These are phyloP conservation scores for Hanseniaspora lachancei DNA, from an alignment of 805 yeast species.

Conservation along the genomic window DNA sequence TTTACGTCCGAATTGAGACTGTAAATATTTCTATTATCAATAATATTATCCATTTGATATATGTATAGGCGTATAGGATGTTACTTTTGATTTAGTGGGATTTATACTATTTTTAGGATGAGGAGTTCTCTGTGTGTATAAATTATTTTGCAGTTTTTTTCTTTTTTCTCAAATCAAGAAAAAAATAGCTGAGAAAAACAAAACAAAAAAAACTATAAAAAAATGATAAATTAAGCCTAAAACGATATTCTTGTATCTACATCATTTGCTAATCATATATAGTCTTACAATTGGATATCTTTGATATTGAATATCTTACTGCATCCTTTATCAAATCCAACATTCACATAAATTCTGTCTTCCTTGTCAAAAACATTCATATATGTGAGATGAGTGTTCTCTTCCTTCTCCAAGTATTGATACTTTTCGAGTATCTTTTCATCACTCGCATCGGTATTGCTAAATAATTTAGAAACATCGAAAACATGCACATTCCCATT, in stretches of 20 bases:
- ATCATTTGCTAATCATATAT: not conserved
- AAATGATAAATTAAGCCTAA: too few relatives aligned
- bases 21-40: constrained; percentile 10
- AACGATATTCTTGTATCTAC: too few relatives aligned
- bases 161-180: too few relatives aligned
- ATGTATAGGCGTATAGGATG: too few relatives aligned
- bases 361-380: not conserved
- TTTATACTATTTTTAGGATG: too few relatives aligned
- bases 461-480: not conserved
- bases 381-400: not conserved
- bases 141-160: too few relatives aligned
- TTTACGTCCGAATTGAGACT: constrained; percentile 1
- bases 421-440: not conserved
- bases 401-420: not conserved
- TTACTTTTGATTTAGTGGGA: too few relatives aligned
- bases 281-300: not conserved
- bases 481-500: constrained; percentile 3
- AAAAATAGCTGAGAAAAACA: too few relatives aligned
- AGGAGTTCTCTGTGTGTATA: too few relatives aligned
- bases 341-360: not conserved
- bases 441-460: not conserved
- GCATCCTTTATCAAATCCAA: not conserved
- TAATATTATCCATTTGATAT: constrained; percentile 5
- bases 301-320: constrained; percentile 6
- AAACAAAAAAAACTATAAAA: too few relatives aligned